Conservation (phyloP, 83 land plant genomes). For the Diphasiastrum complanatum region DNA sequence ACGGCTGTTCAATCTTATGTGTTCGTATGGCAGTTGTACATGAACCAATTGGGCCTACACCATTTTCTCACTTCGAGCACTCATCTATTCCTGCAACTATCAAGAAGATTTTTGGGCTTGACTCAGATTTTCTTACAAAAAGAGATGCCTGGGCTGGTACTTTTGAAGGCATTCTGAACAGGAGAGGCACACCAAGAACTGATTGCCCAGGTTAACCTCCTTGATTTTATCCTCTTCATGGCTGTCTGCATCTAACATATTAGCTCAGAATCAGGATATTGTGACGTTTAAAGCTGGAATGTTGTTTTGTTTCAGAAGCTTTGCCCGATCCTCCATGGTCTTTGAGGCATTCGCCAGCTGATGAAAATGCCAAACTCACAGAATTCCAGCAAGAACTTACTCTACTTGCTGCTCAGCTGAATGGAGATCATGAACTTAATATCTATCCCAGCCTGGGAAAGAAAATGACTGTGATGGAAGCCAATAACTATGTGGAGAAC, state of each 20-base stretch:
- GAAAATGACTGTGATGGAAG: slow-evolving; percentile 61
- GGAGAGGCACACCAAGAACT: slow-evolving; percentile 45
- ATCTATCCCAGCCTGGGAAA: slow-evolving; percentile 27
- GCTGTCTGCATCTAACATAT: too few species aligned
- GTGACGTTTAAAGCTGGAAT: too few species aligned
- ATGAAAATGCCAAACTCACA: slow-evolving; percentile 36
- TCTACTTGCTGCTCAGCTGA: slow-evolving; percentile 44
- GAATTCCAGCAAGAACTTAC: slow-evolving; percentile 59
- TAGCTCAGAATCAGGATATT: too few species aligned
- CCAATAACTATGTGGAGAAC: too few species aligned
- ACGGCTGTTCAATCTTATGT: too few species aligned
- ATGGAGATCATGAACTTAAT: slow-evolving; percentile 38
- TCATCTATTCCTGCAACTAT: slow-evolving; percentile 85
- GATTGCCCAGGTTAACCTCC: slow-evolving; percentile 62
- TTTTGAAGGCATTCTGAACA: slow-evolving; percentile 49
- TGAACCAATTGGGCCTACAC: slow-evolving; percentile 43
- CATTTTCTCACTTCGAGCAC: slow-evolving; percentile 73
- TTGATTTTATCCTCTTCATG: too few species aligned
- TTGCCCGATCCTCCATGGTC: too few species aligned
- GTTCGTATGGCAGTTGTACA: slow-evolving; percentile 57
- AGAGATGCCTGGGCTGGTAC: slow-evolving; percentile 95
- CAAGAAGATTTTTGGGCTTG: slow-evolving; percentile 70
- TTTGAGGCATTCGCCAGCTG: slow-evolving; percentile 29
- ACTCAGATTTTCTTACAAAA: slow-evolving; percentile 51
- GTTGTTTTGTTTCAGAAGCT: too few species aligned